A percentile compares a stretch with the other conserved stretches of the same genome.
Conservation (phyloP, 2,329 filamentous ascomycete species). For the Dactylellina drechsleri region DNA sequence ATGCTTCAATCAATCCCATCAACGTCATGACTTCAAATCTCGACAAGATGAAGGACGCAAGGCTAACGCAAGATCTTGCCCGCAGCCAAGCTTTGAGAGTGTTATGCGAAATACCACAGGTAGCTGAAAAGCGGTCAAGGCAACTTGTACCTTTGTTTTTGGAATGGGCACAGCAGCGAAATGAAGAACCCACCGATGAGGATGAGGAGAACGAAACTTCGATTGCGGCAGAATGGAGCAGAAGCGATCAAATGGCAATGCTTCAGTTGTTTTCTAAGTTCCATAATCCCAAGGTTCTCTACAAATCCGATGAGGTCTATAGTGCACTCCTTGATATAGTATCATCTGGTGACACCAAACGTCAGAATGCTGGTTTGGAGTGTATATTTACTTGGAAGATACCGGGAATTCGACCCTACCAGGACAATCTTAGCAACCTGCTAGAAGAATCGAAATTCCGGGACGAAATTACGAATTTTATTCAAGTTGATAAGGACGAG, state of each 20-base stretch:
- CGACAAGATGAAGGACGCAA: conserved; percentile 20
- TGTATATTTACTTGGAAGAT: conserved; percentile 91
- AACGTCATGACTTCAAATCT: conserved; percentile 10
- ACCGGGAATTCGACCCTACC: conserved; percentile 77
- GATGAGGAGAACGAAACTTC: conserved; percentile 60
- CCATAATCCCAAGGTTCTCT: conserved; percentile 84
- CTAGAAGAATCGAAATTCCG: conserved; percentile 91
- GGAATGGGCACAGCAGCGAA: conserved; percentile 70
- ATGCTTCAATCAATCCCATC: conserved; percentile 7
- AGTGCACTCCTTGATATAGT: conserved; percentile 77
- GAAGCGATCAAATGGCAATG: conserved; percentile 84
- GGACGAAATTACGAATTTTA: conserved; percentile 89
- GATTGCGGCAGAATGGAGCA: conserved; percentile 69
- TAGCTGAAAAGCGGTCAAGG: conserved; percentile 88
- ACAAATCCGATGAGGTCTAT: conserved; percentile 79
- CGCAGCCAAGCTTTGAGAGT: conserved; percentile 83
- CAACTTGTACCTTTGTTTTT: conserved; percentile 86
- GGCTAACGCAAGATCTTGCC: conserved; percentile 62
- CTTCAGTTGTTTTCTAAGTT: conserved; percentile 85
- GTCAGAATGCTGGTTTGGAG: conserved; percentile 85
- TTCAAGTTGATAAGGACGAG: conserved; percentile 74
- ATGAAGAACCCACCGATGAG: conserved; percentile 63
- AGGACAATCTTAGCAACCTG: conserved; percentile 85
- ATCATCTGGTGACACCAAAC: conserved; percentile 86
- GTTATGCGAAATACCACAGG: conserved; percentile 74